These are phyloP conservation scores for Danielia oregonensis DNA, from an alignment of 805 yeast species.

Conservation along the genomic window DNA sequence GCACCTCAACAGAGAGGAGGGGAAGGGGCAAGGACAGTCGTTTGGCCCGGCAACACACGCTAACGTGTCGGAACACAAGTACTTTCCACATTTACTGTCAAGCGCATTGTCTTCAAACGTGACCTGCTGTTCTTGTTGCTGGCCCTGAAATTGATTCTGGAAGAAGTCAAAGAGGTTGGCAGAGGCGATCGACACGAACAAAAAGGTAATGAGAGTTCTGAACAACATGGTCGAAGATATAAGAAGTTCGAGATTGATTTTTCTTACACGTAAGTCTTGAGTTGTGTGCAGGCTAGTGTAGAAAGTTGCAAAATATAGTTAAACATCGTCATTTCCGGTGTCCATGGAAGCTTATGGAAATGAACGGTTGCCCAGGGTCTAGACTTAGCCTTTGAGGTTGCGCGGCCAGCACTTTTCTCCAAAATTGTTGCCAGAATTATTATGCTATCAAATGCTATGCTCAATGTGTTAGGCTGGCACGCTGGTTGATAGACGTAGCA, in stretches of 20 bases:
- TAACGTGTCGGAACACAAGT: conserved; percentile 80
- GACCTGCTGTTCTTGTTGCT: conserved; percentile 5
- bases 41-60: conserved; percentile 65
- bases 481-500: too few species aligned
- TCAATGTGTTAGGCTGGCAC: too few species aligned
- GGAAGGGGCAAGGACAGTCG: conserved; percentile 90
- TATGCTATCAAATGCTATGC: too few species aligned
- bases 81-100: conserved; percentile 52
- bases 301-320: too few species aligned
- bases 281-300: background rate
- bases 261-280: conserved; percentile 3
- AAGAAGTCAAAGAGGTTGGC: conserved; percentile 38
- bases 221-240: conserved; percentile 4
- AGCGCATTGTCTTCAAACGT: conserved; percentile 38
- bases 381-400: too few species aligned
- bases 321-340: too few species aligned
- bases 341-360: too few species aligned
- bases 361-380: too few species aligned
- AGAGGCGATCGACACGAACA: conserved; percentile 14
- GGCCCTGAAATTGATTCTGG: conserved; percentile 11
- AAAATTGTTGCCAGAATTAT: too few species aligned
- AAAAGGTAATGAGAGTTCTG: conserved; percentile 5
- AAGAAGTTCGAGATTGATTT: background rate
- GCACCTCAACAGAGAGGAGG: conserved; percentile 82
- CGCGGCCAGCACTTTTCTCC: too few species aligned